These are phyloP conservation scores for Tolypocladium amazonense DNA, from an alignment of 2,329 filamentous ascomycete species.

Conservation along the genomic window DNA sequence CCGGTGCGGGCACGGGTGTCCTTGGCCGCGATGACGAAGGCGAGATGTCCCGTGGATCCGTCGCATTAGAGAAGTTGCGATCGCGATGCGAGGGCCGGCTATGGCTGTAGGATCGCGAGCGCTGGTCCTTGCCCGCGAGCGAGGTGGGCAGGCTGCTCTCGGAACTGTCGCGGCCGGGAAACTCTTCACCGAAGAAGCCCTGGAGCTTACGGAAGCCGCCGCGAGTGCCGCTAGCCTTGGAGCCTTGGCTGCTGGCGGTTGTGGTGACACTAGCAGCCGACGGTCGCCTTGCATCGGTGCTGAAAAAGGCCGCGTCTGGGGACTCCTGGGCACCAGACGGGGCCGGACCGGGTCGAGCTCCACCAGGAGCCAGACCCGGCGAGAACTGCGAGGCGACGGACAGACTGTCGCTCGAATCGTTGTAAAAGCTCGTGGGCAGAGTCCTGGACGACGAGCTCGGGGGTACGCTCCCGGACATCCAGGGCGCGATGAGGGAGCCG, in stretches of 20 bases:
- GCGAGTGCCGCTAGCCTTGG: constrained; percentile 59
- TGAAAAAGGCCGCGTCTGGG: constrained; percentile 47
- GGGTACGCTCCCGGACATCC: constrained; percentile 38
- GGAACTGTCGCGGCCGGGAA: constrained; percentile 61
- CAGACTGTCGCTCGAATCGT: constrained; percentile 65
- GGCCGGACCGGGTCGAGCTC: constrained; percentile 16
- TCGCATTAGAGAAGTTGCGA: constrained; percentile 71
- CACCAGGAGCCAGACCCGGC: constrained; percentile 49
- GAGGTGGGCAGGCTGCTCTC: constrained; percentile 53
- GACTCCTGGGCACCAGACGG: constrained; percentile 41
- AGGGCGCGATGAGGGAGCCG: constrained; percentile 44
- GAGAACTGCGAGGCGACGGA: constrained; percentile 56
- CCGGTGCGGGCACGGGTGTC: constrained; percentile 79
- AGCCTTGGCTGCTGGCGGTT: constrained; percentile 75
- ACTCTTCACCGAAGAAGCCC: constrained; percentile 88
- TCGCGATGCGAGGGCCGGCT: constrained; percentile 50
- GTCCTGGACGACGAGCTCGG: constrained; percentile 22
- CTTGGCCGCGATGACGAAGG: constrained; percentile 67
- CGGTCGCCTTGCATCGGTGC: constrained; percentile 63
- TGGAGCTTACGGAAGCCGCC: constrained; percentile 75
- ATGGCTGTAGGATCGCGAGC: constrained; percentile 53
- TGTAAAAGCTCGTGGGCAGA: constrained; percentile 53
- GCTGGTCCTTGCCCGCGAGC: constrained; percentile 43
- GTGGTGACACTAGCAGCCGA: constrained; percentile 75
- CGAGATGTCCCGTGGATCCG: constrained; percentile 63